A percentile compares a stretch with the other conserved stretches of the same genome.
Conservation (phyloP, 495 filamentous ascomycete species). For the Penicillium diatomitis region DNA sequence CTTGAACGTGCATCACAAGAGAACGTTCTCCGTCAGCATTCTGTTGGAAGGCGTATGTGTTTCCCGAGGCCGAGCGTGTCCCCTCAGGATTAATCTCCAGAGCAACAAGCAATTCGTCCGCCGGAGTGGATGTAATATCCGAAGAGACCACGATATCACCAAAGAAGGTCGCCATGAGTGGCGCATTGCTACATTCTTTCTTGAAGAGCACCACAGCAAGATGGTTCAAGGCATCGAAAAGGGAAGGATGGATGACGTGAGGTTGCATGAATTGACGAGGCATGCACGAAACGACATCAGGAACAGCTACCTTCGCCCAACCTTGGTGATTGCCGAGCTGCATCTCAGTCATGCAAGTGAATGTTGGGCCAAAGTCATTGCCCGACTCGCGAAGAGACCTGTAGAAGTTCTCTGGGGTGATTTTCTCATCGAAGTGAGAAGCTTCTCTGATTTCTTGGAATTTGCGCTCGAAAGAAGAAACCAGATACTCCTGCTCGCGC, state of each 20-base stretch:
- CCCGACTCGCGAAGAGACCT: background rate
- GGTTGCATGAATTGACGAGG: background rate
- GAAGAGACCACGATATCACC: background rate
- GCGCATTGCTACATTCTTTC: background rate
- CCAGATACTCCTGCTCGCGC: background rate
- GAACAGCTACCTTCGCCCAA: background rate
- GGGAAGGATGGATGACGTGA: background rate
- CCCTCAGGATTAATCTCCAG: background rate
- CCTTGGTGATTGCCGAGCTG: background rate
- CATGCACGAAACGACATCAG: background rate
- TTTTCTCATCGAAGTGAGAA: background rate
- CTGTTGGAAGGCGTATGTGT: background rate
- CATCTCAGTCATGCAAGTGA: constrained; percentile 1
- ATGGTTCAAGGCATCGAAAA: background rate
- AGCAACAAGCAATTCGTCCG: background rate
- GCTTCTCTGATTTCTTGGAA: background rate
- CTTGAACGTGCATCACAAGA: background rate
- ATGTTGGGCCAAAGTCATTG: background rate
- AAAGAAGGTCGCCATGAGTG: background rate
- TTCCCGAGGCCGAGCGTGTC: background rate
- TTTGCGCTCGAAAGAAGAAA: background rate
- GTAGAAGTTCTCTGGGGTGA: background rate
- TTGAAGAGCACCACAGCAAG: background rate
- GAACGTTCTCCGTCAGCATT: background rate
- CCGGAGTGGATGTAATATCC: background rate